Evolutionary conservation across 805 yeast genomes (phyloP), one percentile per base, ranked within the genome.

Genomic region (Teunomyces barrocoloradensis): DNA sequence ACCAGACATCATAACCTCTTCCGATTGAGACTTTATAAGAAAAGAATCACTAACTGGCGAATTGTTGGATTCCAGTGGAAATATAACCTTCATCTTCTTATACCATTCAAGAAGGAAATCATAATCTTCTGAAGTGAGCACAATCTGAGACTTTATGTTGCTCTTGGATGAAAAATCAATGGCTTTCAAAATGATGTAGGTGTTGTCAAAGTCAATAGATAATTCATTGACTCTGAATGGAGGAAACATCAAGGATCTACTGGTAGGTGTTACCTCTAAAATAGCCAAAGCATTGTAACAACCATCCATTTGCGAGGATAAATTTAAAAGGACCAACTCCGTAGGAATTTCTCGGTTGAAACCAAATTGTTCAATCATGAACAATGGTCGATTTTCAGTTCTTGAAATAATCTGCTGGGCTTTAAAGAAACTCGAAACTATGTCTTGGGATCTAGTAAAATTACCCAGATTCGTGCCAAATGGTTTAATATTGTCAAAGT

Each of bases 141-240:
- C 42, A 51, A 70, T 52, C 53, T 50, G 37, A 53, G 53, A 17
- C 61, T 49, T 39, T 43, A 54, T 38, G 51, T 55, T 33, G 46
- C 47, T 5, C 50, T 50, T n/a, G 29, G 50, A 42, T 7, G 63
- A 50, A 42, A 62, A 62, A 18, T 47, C 49, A 21, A 59, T 50
- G 33, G 54, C 42, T 25, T 44, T 52, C 39, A 49, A 51, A 11
- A 48, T 41, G 33, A 49, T 45, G 12, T 23, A 13, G 3, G 49
- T 21, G 25, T 48, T 29, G 7, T 56, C 45, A 30, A 51, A 50
- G 25, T 57, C 43, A 42, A 68, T 55, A 11, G 66, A 53, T 17
- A 69, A 55, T 46, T 70, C 75, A 49, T 69, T 69, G 43, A 68
- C 52, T 42, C 78, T 51, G 52, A 73, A 72, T 1, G 78, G 78